Evolutionary conservation across 1,284 basidiomycete genomes (phyloP), one percentile per base, ranked within the genome.

Genomic region (Pyrrhoderma noxium): DNA sequence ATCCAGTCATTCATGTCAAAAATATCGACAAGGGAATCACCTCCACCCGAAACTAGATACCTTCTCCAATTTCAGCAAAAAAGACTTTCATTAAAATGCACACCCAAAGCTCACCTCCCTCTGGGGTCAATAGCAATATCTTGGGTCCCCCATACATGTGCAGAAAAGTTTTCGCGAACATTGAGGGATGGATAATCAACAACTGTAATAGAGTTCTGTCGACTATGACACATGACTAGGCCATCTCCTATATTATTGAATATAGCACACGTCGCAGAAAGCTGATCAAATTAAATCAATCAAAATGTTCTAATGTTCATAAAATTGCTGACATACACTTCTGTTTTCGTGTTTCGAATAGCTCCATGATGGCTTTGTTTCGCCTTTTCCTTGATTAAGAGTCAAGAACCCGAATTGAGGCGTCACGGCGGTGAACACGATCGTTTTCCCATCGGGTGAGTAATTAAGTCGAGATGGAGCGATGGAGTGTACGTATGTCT

Each of bases 1-100:
- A 89, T 83, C 85, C 84, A 88, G 53, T 88, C 84, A n/a, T 71
- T 70, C 49, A 81, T 61, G 61, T 88, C 85, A 61, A 88, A 87
- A 59, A 89, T 67, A 60, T 88, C 85, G 44, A 90, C 79, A 53
- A 89, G 88, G 2, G 85, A 85, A 61, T 89, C 87, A 50, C 77
- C 72, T 13, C 87, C 86, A 35, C 85, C 87, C 0, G 85, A 84
- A 2, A 84, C 84, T 31, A 89, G 71, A 58, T 88, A 89, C 55
- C 79, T 85, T 9, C 23, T 18, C 22, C 43, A 46, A 19, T 50
- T 34, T 39, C 14, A 46, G 21, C 18, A n/a, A 14, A 18, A 45
- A 16, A 35, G 4, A 11, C 34, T 13, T n/a, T 8, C 5, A n/a
- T 13, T 21, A 31, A 31, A 36, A 34, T 18, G 25, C 47, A 52